Conservation (phyloP, 2,329 filamentous ascomycete species). For the Clarireedia monteithiana region DNA sequence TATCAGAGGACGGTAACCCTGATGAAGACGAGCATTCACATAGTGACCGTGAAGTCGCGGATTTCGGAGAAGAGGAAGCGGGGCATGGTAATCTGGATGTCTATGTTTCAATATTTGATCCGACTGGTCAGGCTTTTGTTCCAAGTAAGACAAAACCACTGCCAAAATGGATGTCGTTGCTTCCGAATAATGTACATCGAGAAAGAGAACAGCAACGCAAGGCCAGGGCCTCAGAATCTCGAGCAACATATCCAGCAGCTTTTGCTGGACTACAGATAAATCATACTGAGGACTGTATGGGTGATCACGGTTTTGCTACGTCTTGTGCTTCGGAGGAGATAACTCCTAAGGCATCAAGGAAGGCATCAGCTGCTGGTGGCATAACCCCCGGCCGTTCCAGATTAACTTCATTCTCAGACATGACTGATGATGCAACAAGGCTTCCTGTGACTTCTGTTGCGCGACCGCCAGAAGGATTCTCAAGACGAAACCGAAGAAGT, state of each 20-base stretch:
- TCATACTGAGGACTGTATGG: slow-evolving; percentile 5
- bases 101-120: slow-evolving; percentile 44
- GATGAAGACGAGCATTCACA: slow-evolving; percentile 10
- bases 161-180: slow-evolving; percentile 32
- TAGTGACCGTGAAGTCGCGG: slow-evolving; percentile 10
- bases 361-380: background rate
- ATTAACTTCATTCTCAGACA: background rate
- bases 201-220: slow-evolving; percentile 9
- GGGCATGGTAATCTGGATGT: slow-evolving; percentile 24
- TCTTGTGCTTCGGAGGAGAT: background rate
- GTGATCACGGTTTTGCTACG: background rate
- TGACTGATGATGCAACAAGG: background rate
- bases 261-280: slow-evolving; percentile 3
- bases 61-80: background rate
- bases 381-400: background rate
- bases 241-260: background rate
- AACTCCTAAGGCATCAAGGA: background rate
- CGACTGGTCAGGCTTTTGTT: slow-evolving; percentile 40
- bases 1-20: slow-evolving; percentile 15
- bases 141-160: slow-evolving; percentile 44
- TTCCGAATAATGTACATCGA: slow-evolving; percentile 22
- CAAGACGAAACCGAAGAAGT: background rate
- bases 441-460: background rate
- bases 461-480: too few relatives aligned
- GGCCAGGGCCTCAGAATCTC: background rate